These are phyloP conservation scores for Cryptococcus amylolentus DNA, from an alignment of 1,284 basidiomycete genomes.

Conservation along the genomic window DNA sequence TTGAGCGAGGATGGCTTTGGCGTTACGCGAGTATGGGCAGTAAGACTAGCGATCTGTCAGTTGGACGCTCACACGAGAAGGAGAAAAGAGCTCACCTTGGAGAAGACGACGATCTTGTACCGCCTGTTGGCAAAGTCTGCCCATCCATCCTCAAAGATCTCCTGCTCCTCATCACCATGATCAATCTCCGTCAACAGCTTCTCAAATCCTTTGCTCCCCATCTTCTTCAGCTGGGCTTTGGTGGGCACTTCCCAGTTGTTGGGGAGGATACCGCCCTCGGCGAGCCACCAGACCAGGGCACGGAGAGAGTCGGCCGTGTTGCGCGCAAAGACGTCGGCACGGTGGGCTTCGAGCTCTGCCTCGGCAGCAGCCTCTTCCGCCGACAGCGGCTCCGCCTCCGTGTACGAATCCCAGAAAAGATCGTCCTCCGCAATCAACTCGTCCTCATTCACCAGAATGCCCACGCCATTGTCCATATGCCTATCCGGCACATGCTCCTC, in stretches of 20 bases:
- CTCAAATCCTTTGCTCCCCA: constrained; percentile 32
- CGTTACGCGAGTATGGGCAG: constrained; percentile 48
- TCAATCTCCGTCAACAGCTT: constrained; percentile 26
- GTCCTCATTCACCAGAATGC: constrained; percentile 29
- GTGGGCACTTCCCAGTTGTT: constrained; percentile 26
- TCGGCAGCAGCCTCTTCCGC: constrained; percentile 24
- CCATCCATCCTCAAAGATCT: constrained; percentile 38
- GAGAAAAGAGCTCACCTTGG: constrained; percentile 36
- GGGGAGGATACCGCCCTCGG: constrained; percentile 38
- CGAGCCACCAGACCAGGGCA: constrained; percentile 41
- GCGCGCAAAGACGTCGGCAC: constrained; percentile 25
- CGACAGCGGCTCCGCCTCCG: constrained; percentile 21
- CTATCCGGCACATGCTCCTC: background rate
- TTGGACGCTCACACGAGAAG: background rate
- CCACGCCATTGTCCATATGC: constrained; percentile 22
- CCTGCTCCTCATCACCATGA: constrained; percentile 17
- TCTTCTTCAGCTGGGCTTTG: constrained; percentile 20
- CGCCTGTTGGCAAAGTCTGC: constrained; percentile 29
- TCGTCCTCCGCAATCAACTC: constrained; percentile 44
- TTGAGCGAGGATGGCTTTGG: constrained; percentile 40
- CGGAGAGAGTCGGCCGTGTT: constrained; percentile 30
- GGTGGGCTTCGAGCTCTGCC: constrained; percentile 18
- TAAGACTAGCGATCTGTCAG: constrained; percentile 23
- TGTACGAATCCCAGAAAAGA: constrained; percentile 32
- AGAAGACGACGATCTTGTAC: constrained; percentile 44